These are phyloP conservation scores for Eutypa lata DNA, from an alignment of 2,329 filamentous ascomycete species.

Conservation along the genomic window DNA sequence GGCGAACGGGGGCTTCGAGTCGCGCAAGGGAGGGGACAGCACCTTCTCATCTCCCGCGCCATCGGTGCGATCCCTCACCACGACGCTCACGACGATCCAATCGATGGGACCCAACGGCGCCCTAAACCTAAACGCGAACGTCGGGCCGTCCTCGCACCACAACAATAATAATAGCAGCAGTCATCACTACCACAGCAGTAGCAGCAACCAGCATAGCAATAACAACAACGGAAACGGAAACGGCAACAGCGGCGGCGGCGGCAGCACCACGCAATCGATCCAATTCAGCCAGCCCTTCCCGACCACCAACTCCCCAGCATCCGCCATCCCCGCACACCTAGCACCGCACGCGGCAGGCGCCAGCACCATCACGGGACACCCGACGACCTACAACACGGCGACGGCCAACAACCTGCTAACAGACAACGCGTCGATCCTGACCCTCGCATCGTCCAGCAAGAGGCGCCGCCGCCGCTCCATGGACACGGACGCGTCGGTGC, in stretches of 20 bases:
- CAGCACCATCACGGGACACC: slow-evolving; percentile 40
- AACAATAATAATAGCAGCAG: slow-evolving; percentile 22
- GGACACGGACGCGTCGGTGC: slow-evolving; percentile 82
- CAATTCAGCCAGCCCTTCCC: slow-evolving; percentile 67
- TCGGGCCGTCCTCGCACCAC: slow-evolving; percentile 37
- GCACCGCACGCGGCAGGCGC: slow-evolving; percentile 42
- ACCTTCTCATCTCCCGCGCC: slow-evolving; percentile 82
- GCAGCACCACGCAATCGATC: slow-evolving; percentile 41
- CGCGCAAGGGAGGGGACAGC: slow-evolving; percentile 67
- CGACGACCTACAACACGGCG: slow-evolving; percentile 71
- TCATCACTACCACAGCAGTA: not conserved
- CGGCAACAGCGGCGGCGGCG: slow-evolving; percentile 12
- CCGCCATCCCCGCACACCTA: slow-evolving; percentile 70
- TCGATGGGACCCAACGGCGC: slow-evolving; percentile 61
- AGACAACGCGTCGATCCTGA: slow-evolving; percentile 83
- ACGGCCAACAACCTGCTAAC: slow-evolving; percentile 80
- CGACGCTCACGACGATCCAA: slow-evolving; percentile 82
- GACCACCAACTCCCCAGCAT: slow-evolving; percentile 59
- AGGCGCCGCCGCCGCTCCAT: slow-evolving; percentile 73
- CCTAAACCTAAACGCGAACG: slow-evolving; percentile 31
- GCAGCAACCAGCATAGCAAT: slow-evolving; percentile 17
- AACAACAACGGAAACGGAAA: slow-evolving; percentile 22
- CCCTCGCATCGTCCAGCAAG: slow-evolving; percentile 79
- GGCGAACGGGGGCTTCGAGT: slow-evolving; percentile 62
- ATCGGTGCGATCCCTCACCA: slow-evolving; percentile 76